A percentile compares a stretch with the other conserved stretches of the same genome.
These are phyloP conservation scores for Grigorovia yakushimaensis DNA, from an alignment of 805 yeast species.

Conservation along the genomic window DNA sequence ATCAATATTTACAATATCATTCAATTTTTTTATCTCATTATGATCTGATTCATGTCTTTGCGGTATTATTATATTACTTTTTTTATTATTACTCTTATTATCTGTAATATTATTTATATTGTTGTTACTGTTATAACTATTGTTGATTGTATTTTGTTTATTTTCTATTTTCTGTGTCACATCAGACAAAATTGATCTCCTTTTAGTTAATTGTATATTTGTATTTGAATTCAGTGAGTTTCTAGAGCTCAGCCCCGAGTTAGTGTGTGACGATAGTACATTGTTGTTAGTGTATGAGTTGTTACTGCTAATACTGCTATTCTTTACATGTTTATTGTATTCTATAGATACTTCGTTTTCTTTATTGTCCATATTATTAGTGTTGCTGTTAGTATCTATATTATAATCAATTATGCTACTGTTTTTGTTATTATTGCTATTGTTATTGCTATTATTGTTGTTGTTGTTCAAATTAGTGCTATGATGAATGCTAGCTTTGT, in stretches of 20 bases:
- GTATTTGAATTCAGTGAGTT: background rate
- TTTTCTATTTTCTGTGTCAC: slow-evolving; percentile 24
- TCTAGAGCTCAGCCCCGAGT: background rate
- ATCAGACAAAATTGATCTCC: slow-evolving; percentile 25
- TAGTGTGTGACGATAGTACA: background rate
- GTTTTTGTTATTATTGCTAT: background rate
- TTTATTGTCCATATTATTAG: background rate
- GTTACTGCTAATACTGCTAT: slow-evolving; percentile 1
- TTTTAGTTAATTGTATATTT: slow-evolving; percentile 5
- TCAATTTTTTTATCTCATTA: background rate
- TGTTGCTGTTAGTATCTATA: background rate
- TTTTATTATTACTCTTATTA: too few species aligned
- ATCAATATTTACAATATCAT: background rate
- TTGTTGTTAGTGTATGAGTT: background rate
- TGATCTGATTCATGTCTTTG: background rate
- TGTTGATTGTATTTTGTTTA: slow-evolving; percentile 6
- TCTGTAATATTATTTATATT: background rate
- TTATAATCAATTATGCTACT: background rate
- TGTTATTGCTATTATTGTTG: background rate
- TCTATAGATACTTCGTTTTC: background rate
- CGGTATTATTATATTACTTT: background rate
- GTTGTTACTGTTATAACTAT: background rate
- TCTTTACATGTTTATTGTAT: background rate
- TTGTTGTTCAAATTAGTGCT: background rate
- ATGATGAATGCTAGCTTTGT: background rate